Evolutionary conservation across 2,329 filamentous ascomycete genomes (phyloP).

Genomic region (Apiospora kogelbergensis): DNA sequence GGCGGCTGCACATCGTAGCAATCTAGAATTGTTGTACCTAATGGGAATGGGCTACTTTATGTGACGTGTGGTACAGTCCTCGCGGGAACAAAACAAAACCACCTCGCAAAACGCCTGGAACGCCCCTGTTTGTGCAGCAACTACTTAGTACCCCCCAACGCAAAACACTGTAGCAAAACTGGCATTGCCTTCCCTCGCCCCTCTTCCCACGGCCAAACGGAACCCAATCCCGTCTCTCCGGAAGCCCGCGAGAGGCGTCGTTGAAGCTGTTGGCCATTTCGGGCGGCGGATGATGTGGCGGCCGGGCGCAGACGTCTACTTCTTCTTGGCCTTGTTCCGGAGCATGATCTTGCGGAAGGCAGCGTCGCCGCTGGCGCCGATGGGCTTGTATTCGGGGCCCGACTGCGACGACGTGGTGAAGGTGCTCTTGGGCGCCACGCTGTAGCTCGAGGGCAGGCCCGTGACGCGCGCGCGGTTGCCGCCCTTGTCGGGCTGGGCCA

Average conservation of each 20-base stretch:
- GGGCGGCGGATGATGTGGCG: not conserved
- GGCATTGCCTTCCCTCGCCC: no score
- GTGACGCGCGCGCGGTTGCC: slow-evolving; percentile 58
- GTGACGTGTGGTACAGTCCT: no score
- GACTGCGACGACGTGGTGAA: slow-evolving; percentile 49
- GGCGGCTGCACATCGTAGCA: no score
- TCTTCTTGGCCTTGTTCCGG: slow-evolving; percentile 54
- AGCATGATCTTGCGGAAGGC: slow-evolving; percentile 67
- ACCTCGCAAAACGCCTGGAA: no score
- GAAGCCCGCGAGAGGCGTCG: not conserved
- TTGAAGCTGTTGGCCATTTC: no score
- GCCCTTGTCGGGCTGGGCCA: slow-evolving; percentile 51
- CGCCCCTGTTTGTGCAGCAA: no score
- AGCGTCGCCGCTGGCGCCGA: slow-evolving; percentile 63
- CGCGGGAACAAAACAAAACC: no score
- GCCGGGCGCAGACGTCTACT: not conserved
- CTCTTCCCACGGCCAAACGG: no score
- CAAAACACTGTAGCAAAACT: no score
- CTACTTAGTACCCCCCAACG: no score
- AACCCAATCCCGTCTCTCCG: not conserved
- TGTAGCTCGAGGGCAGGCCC: slow-evolving; percentile 57
- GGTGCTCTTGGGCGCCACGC: slow-evolving; percentile 60
- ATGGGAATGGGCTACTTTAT: no score
- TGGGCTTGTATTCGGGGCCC: slow-evolving; percentile 55
- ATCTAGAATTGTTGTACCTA: no score